Conservation (phyloP, 257 asterid species). For the Henckelia pumila region DNA sequence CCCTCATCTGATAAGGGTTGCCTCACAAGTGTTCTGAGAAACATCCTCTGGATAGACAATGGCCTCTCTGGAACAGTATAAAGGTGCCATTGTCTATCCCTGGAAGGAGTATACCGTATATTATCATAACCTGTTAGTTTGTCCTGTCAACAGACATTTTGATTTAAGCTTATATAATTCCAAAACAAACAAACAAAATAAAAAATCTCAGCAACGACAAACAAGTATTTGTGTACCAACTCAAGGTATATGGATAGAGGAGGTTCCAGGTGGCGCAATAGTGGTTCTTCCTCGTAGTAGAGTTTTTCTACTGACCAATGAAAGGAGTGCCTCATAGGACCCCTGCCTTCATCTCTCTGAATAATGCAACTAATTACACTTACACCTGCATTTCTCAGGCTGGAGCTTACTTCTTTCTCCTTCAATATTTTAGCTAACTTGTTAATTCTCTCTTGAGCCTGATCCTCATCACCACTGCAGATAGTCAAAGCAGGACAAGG, state of each 20-base stretch:
- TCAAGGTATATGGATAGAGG: constrained; percentile 96
- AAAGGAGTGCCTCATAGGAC: constrained; percentile 97
- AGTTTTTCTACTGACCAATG: constrained; percentile 76
- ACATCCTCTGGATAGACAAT: constrained; percentile 70
- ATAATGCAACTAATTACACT: constrained; percentile 88
- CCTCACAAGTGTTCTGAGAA: constrained; percentile 89
- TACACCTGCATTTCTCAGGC: constrained; percentile 85
- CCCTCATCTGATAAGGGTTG: constrained; percentile 87
- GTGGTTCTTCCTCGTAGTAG: constrained; percentile 83
- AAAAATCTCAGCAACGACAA: constrained; percentile 7
- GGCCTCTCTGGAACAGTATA: constrained; percentile 82
- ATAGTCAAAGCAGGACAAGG: constrained; percentile 20
- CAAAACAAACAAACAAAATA: background rate
- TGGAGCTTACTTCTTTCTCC: constrained; percentile 82
- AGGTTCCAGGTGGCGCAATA: constrained; percentile 94
- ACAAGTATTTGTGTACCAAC: constrained; percentile 52
- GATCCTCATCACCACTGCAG: constrained; percentile 97
- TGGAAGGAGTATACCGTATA: constrained; percentile 85
- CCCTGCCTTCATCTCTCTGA: constrained; percentile 98
- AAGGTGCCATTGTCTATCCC: constrained; percentile 99
- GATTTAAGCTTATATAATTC: constrained; percentile 8
- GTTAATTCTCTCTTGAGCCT: constrained; percentile 94
- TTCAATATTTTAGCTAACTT: constrained; percentile 86
- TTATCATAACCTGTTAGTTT: constrained; percentile 76
- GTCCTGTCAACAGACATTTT: constrained; percentile 53